Conservation (phyloP, 1,284 basidiomycete genomes). For the Fistulinella cinereoalba region DNA sequence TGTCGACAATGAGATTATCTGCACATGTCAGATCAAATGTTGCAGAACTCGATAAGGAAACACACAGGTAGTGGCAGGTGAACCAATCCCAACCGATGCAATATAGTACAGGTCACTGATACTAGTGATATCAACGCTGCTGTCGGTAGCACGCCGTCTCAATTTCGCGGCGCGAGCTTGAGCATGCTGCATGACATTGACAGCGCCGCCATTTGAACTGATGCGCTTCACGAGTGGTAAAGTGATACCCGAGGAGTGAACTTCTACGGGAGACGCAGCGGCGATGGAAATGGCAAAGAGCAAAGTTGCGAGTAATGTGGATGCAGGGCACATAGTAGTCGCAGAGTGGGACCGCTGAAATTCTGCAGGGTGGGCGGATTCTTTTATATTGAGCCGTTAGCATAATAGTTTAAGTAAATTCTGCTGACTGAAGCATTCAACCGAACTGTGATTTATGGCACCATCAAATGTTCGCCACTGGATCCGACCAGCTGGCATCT, state of each 20-base stretch:
- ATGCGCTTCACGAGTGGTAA: constrained; percentile 49
- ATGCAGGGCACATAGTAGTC: too few species aligned
- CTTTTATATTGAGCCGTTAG: too few species aligned
- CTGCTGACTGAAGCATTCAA: too few species aligned
- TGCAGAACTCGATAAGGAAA: constrained; percentile 1
- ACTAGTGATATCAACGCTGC: constrained; percentile 41
- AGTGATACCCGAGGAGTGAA: constrained; percentile 40
- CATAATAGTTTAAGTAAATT: too few species aligned
- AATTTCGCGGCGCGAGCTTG: constrained; percentile 48
- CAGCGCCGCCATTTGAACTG: constrained; percentile 46
- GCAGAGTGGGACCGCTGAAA: too few species aligned
- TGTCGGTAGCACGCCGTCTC: constrained; percentile 38
- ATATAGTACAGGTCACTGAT: constrained; percentile 50
- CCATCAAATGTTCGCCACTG: too few species aligned
- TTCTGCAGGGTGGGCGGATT: too few species aligned
- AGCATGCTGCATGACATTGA: constrained; percentile 53
- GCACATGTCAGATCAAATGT: background rate
- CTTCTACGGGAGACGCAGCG: constrained; percentile 44
- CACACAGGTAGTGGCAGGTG: constrained; percentile 54
- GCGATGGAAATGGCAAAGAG: too few species aligned
- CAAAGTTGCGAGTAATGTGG: too few species aligned
- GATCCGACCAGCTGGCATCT: too few species aligned
- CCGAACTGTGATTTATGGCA: too few species aligned
- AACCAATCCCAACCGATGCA: constrained; percentile 55
- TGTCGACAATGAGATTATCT: too few species aligned